phyloP scores from a whole-genome alignment of 2,329 filamentous ascomycete species.

The Pseudogymnoascus pannorum region DNA sequence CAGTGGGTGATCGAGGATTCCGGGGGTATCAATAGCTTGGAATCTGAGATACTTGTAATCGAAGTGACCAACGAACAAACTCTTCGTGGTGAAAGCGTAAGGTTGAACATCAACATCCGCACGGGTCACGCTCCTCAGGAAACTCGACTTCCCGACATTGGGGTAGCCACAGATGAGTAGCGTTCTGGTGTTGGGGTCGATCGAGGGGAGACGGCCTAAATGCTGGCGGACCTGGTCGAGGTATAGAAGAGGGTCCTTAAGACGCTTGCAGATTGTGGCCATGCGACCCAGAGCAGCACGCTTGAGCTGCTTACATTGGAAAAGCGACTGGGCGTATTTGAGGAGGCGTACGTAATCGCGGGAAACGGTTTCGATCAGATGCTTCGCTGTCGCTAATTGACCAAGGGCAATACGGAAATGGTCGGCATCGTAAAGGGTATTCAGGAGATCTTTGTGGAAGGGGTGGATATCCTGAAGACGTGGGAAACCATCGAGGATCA shows the following conservation, averaged over 20 bases:
- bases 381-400: constrained; percentile 91
- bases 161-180: constrained; percentile 96
- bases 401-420: constrained; percentile 96
- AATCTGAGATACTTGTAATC: constrained; percentile 91
- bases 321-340: constrained; percentile 94
- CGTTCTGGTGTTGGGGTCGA: constrained; percentile 94
- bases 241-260: constrained; percentile 92
- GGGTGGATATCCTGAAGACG: constrained; percentile 90
- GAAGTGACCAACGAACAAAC: constrained; percentile 93
- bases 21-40: constrained; percentile 95
- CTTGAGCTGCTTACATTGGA: constrained; percentile 99
- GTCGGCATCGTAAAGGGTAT: constrained; percentile 97
- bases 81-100: constrained; percentile 98
- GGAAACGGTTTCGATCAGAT: constrained; percentile 90
- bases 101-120: constrained; percentile 97
- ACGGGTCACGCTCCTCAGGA: constrained; percentile 83
- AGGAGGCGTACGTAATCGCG: constrained; percentile 93
- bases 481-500: constrained; percentile 89
- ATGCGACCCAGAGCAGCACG: constrained; percentile 91
- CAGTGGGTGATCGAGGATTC: constrained; percentile 92
- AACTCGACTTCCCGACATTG: constrained; percentile 95
- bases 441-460: constrained; percentile 79
- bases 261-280: constrained; percentile 90
- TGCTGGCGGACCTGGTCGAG: constrained; percentile 96
- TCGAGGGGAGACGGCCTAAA: constrained; percentile 92